Percentiles rank a stretch among this genome's conserved stretches.
These are phyloP conservation scores for Arabis hirsuta DNA, from an alignment of 345 rosid species.

Conservation along the genomic window DNA sequence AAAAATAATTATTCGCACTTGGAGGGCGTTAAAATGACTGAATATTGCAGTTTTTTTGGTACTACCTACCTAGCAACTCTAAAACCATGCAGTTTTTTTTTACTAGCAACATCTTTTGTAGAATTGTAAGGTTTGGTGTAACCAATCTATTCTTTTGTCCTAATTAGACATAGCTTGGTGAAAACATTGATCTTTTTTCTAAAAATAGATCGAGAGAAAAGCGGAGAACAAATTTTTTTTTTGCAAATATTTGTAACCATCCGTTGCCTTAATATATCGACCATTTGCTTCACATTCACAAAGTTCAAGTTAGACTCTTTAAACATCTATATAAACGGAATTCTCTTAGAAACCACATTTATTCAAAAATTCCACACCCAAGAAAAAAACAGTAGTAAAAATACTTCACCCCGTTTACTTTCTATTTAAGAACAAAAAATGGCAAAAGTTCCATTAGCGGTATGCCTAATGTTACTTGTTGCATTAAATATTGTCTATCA, in stretches of 20 bases:
- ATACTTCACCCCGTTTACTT: neutral
- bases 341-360: neutral
- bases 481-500: too few relatives aligned
- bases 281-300: neutral
- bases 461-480: slow-evolving; percentile 13
- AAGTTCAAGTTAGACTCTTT: neutral
- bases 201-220: neutral
- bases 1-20: too few relatives aligned
- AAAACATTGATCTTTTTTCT: too few relatives aligned
- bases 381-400: neutral
- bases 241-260: too few relatives aligned
- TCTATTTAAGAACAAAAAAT: neutral
- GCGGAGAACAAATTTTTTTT: neutral
- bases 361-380: neutral
- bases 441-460: slow-evolving; percentile 6
- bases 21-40: too few relatives aligned
- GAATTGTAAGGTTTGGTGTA: too few relatives aligned
- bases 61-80: too few relatives aligned
- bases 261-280: neutral
- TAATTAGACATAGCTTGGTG: too few relatives aligned
- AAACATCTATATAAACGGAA: slow-evolving; percentile 3
- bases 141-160: too few relatives aligned
- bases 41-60: too few relatives aligned
- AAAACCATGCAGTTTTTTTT: too few relatives aligned
- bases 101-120: too few relatives aligned